Percentiles rank a stretch among this genome's conserved stretches.
Conservation (phyloP, 2,329 filamentous ascomycete genomes). For the Fusarium humuli region DNA sequence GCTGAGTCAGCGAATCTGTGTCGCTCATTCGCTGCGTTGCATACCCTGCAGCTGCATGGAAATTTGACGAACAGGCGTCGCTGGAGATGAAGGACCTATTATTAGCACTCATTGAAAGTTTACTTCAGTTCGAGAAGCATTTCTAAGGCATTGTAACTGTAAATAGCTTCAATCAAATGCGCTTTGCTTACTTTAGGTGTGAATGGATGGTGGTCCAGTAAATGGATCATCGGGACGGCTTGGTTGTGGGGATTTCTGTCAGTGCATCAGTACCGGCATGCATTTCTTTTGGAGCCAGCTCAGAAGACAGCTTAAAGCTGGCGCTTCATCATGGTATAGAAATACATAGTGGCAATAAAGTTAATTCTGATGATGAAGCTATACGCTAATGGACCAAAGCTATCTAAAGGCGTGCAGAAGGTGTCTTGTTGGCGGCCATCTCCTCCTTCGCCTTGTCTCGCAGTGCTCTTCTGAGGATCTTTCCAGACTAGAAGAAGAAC, state of each 20-base stretch:
- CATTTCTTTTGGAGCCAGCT: no score
- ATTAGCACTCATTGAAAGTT: background rate
- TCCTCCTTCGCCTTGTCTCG: slow-evolving; percentile 31
- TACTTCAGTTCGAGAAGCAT: no score
- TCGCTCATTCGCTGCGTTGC: background rate
- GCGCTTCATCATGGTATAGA: no score
- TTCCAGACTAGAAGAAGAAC: slow-evolving; percentile 11
- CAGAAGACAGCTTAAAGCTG: no score
- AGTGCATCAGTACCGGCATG: no score
- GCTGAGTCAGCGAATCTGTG: background rate
- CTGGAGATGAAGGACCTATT: background rate
- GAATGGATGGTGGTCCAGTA: no score
- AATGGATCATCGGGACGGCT: rapidly evolving
- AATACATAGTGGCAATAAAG: no score
- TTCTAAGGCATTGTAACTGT: rapidly evolving
- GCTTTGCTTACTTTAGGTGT: no score
- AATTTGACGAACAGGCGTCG: no score
- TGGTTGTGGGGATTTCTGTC: no score
- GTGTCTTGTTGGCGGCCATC: background rate
- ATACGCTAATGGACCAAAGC: rapidly evolving
- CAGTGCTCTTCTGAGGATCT: slow-evolving; percentile 19
- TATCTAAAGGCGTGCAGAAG: background rate
- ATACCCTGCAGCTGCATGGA: background rate
- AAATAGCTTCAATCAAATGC: no score
- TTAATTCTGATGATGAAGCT: background rate